Evolutionary conservation across 306 rosid genomes (phyloP).

Genomic region (Pyrus bretschneideri): DNA sequence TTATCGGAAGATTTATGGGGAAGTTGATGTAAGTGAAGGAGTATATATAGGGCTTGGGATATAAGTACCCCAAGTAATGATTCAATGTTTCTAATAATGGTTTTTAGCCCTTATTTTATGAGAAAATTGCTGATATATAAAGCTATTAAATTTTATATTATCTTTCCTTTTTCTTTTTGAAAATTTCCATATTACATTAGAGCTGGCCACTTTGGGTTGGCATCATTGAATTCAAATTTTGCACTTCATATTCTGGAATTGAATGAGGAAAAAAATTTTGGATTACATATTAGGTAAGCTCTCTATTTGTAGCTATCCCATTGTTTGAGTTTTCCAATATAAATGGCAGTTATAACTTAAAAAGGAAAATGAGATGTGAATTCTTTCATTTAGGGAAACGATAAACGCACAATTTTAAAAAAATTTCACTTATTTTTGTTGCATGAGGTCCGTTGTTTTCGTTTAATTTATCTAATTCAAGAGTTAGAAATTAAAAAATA

Average conservation of each 20-base stretch:
- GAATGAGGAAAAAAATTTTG: conserved; percentile 4
- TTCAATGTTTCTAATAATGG: conserved; percentile 35
- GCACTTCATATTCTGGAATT: conserved; percentile 1
- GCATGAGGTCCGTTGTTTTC: background rate
- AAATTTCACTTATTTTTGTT: background rate
- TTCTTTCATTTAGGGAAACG: background rate
- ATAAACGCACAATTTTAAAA: background rate
- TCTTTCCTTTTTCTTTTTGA: conserved; percentile 4
- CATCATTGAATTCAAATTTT: conserved; percentile 3
- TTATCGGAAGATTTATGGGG: background rate
- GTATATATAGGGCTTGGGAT: background rate
- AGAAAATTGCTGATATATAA: conserved; percentile 3
- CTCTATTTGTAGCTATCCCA: background rate
- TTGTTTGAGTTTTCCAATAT: background rate
- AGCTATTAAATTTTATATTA: background rate
- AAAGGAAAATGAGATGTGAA: background rate
- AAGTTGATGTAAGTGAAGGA: background rate
- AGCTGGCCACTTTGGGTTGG: conserved; percentile 4
- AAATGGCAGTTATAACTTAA: background rate
- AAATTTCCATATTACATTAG: background rate
- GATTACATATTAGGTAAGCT: background rate
- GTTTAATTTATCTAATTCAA: no score
- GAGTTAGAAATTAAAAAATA: background rate
- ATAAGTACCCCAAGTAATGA: no score
- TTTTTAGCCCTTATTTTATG: conserved; percentile 8